Percentiles rank a stretch among this genome's conserved stretches.
Conservation (phyloP, 306 rosid species). For the Quercus glauca region DNA sequence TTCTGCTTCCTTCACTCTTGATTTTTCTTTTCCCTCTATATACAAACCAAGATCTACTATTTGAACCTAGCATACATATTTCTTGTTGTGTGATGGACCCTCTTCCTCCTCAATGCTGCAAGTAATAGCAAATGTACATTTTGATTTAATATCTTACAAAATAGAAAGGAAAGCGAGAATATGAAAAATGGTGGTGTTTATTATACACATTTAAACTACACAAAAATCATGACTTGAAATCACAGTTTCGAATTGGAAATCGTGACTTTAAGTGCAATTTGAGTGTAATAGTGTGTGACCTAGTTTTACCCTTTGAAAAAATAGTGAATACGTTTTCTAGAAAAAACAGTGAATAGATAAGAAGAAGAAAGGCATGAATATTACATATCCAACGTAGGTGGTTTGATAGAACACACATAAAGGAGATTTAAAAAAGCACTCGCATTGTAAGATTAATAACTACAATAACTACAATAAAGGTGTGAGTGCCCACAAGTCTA, state of each 20-base stretch:
- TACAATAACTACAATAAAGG: background rate
- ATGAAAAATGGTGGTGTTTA: background rate
- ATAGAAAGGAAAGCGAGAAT: background rate
- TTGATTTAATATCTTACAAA: no score
- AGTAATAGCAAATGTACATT: slow-evolving; percentile 1
- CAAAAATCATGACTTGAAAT: no score
- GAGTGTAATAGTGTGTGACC: no score
- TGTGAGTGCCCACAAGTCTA: no score
- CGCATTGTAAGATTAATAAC: background rate
- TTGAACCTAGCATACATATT: slow-evolving; percentile 41
- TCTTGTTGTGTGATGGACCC: slow-evolving; percentile 61
- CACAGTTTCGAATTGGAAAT: no score
- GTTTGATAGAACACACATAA: background rate
- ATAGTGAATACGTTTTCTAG: no score
- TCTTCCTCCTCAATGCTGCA: slow-evolving; percentile 47
- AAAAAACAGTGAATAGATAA: background rate
- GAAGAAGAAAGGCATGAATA: background rate
- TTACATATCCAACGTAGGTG: background rate
- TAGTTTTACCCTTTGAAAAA: no score
- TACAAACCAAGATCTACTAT: slow-evolving; percentile 22
- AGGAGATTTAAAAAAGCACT: background rate
- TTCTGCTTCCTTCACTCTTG: slow-evolving; percentile 48
- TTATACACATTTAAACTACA: background rate
- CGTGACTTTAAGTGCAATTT: no score
- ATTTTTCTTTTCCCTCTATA: slow-evolving; percentile 37